Evolutionary conservation across 352 stramenopile species (phyloP).

Genomic region (Globisporangium ultimum): DNA sequence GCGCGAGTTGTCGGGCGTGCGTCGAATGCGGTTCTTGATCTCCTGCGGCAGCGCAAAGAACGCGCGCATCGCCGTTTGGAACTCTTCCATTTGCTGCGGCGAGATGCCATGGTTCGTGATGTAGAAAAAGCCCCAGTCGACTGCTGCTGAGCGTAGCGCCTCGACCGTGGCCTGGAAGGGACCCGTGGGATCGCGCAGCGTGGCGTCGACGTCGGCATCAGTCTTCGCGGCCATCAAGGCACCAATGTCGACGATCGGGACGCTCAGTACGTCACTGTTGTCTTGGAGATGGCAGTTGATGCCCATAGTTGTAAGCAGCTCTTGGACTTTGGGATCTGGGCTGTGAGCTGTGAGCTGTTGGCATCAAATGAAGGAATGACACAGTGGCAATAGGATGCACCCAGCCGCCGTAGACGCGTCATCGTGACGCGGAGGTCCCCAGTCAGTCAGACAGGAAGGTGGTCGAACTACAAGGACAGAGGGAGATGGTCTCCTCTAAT

Average conservation of each 20-base stretch:
- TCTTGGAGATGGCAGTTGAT: no score
- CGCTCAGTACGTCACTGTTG: conserved; percentile 4
- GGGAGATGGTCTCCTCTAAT: no score
- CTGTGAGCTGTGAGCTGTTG: no score
- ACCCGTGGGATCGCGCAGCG: conserved; percentile 15
- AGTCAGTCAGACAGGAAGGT: no score
- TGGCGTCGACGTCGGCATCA: conserved; percentile 30
- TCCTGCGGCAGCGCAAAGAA: conserved; percentile 85
- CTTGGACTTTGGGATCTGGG: no score
- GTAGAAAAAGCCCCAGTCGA: conserved; percentile 92
- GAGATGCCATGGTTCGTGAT: conserved; percentile 80
- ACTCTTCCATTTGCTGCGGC: conserved; percentile 50
- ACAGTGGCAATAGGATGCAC: no score
- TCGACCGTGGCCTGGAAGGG: conserved; percentile 34
- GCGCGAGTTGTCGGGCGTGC: conserved; percentile 77
- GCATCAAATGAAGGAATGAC: no score
- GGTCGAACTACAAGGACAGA: no score
- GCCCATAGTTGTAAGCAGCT: no score
- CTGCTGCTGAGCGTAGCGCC: conserved; percentile 46
- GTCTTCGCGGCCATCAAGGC: conserved; percentile 33
- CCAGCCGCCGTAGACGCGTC: no score
- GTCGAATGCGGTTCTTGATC: conserved; percentile 55
- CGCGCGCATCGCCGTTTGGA: conserved; percentile 54
- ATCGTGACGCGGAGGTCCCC: no score
- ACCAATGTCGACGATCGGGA: conserved; percentile 49